Conservation (phyloP, 768 basidiomycete species). For the Pleurotus sapidus region DNA sequence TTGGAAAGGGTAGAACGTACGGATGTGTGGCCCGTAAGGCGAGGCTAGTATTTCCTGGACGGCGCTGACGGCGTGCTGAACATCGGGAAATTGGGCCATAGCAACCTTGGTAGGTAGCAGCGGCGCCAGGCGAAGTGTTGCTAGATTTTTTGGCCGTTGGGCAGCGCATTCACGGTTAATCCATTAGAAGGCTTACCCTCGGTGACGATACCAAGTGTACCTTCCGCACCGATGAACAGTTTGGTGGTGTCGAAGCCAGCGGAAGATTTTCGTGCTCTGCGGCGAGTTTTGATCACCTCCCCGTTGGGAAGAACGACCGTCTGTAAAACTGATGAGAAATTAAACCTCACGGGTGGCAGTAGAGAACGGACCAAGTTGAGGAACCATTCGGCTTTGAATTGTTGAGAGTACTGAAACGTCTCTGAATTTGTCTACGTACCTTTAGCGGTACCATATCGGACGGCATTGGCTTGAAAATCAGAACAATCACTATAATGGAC, state of each 20-base stretch:
- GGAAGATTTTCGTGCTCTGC: conserved; percentile 76
- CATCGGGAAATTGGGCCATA: conserved; percentile 82
- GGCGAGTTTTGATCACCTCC: conserved; percentile 86
- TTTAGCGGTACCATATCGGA: conserved; percentile 86
- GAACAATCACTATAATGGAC: too few species aligned
- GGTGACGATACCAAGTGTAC: conserved; percentile 84
- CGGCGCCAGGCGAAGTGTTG: conserved; percentile 81
- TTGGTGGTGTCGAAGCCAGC: conserved; percentile 88
- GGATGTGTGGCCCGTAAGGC: conserved; percentile 68
- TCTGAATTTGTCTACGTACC: conserved; percentile 22
- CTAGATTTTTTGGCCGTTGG: conserved; percentile 29
- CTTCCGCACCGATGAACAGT: conserved; percentile 79
- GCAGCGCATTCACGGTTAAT: too few species aligned
- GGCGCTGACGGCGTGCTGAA: conserved; percentile 73
- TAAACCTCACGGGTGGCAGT: neutral
- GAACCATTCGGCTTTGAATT: conserved; percentile 64
- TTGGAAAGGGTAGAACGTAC: conserved; percentile 36
- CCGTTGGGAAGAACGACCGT: conserved; percentile 89
- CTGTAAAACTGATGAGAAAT: conserved; percentile 27
- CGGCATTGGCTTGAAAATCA: conserved; percentile 59
- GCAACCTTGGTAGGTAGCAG: conserved; percentile 81
- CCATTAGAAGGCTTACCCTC: conserved; percentile 47
- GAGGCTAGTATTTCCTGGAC: conserved; percentile 78
- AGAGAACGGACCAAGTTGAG: conserved; percentile 63
- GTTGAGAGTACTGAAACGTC: neutral